These are phyloP conservation scores for Coleophoma crateriformis DNA, from an alignment of 2,329 filamentous ascomycete species.

Conservation along the genomic window DNA sequence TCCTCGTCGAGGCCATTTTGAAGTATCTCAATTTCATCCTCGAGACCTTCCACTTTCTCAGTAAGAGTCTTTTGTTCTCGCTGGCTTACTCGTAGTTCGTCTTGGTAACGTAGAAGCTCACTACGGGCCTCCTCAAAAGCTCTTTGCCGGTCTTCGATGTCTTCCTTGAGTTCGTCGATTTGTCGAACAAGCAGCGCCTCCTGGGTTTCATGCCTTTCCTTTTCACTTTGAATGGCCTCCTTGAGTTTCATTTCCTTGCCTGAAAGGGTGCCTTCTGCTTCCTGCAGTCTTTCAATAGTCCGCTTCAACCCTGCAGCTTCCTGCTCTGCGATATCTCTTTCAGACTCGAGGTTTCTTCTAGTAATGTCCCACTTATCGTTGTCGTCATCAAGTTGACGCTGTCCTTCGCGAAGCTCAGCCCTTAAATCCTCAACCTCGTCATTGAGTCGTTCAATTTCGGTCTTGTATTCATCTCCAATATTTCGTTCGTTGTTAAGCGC, in stretches of 20 bases:
- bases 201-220: slow-evolving; percentile 65
- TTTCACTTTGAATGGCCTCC: slow-evolving; percentile 64
- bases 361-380: slow-evolving; percentile 69
- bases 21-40: slow-evolving; percentile 73
- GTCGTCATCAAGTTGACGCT: slow-evolving; percentile 65
- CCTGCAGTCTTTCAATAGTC: slow-evolving; percentile 64
- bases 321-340: slow-evolving; percentile 62
- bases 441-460: slow-evolving; percentile 47
- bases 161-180: slow-evolving; percentile 67
- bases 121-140: slow-evolving; percentile 59
- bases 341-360: slow-evolving; percentile 57
- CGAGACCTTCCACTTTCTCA: slow-evolving; percentile 62
- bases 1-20: slow-evolving; percentile 54
- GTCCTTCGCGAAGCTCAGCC: slow-evolving; percentile 60
- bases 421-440: slow-evolving; percentile 45
- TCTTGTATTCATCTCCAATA: slow-evolving; percentile 46
- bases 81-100: slow-evolving; percentile 65
- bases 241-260: slow-evolving; percentile 63
- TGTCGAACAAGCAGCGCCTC: slow-evolving; percentile 67
- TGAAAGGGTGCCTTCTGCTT: slow-evolving; percentile 61
- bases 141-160: slow-evolving; percentile 62
- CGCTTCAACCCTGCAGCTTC: slow-evolving; percentile 62
- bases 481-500: slow-evolving; percentile 51
- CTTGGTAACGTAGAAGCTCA: slow-evolving; percentile 60
- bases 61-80: slow-evolving; percentile 55